Conservation (phyloP, 2,329 filamentous ascomycete species). For the Penicillium olsonii region DNA sequence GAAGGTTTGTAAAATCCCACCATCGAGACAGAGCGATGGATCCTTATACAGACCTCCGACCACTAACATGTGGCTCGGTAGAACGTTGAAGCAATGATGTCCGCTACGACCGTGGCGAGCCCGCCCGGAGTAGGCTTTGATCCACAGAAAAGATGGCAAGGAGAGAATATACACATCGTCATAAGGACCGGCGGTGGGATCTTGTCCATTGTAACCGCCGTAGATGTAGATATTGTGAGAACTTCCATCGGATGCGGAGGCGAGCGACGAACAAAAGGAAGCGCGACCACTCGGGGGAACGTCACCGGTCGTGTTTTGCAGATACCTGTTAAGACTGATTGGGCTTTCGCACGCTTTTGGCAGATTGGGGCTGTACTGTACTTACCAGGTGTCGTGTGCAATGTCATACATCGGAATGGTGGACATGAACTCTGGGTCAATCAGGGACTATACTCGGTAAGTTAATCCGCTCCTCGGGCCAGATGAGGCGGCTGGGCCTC, state of each 20-base stretch:
- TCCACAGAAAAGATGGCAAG: slow-evolving; percentile 8
- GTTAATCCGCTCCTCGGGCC: slow-evolving; percentile 9
- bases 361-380: no score
- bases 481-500: slow-evolving; percentile 16
- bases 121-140: slow-evolving; percentile 2
- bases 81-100: slow-evolving; percentile 4
- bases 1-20: slow-evolving; percentile 2
- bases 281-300: slow-evolving; percentile 32
- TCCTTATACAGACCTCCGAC: slow-evolving; percentile 6
- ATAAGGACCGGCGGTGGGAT: slow-evolving; percentile 27
- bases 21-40: slow-evolving; percentile 7
- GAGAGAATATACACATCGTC: slow-evolving; percentile 37
- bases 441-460: neutral
- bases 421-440: slow-evolving; percentile 35
- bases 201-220: slow-evolving; percentile 45
- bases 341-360: neutral
- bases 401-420: slow-evolving; percentile 40
- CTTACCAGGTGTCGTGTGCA: slow-evolving; percentile 27
- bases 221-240: slow-evolving; percentile 53
- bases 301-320: slow-evolving; percentile 40
- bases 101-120: slow-evolving; percentile 6
- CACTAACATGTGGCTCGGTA: slow-evolving; percentile 5
- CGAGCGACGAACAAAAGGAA: slow-evolving; percentile 42
- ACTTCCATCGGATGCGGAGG: slow-evolving; percentile 35
- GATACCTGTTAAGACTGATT: slow-evolving; percentile 32